These are phyloP conservation scores for Lotus japonicus DNA, from an alignment of 306 rosid species.

Conservation along the genomic window DNA sequence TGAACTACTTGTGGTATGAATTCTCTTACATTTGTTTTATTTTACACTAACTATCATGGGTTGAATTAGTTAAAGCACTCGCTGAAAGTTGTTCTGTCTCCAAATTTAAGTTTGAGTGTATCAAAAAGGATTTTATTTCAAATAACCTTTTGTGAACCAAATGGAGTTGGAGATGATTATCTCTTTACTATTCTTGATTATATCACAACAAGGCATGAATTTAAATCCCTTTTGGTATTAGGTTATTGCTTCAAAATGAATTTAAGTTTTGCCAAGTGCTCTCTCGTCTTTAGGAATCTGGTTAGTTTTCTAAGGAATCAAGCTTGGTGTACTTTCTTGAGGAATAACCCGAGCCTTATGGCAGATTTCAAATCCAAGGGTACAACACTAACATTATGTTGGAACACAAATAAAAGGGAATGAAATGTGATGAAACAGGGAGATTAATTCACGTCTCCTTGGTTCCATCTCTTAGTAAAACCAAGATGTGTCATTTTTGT, in stretches of 20 bases:
- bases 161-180: slow-evolving; percentile 1
- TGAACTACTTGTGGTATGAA: slow-evolving; percentile 69
- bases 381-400: not conserved
- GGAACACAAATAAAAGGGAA: too few species aligned
- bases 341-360: not conserved
- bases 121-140: not conserved
- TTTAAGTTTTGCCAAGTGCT: not conserved
- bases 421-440: too few species aligned
- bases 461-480: too few species aligned
- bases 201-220: not conserved
- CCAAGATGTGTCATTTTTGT: too few species aligned
- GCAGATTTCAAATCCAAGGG: not conserved
- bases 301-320: not conserved
- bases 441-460: too few species aligned
- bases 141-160: not conserved
- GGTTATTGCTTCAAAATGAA: not conserved
- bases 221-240: not conserved
- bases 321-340: not conserved
- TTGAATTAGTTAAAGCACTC: not conserved
- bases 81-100: not conserved
- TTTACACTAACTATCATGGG: not conserved
- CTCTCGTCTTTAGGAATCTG: not conserved
- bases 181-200: not conserved
- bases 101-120: not conserved
- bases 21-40: not conserved